These are phyloP conservation scores for Aspergillus panamensis DNA, from an alignment of 495 filamentous ascomycete genomes.

Conservation along the genomic window DNA sequence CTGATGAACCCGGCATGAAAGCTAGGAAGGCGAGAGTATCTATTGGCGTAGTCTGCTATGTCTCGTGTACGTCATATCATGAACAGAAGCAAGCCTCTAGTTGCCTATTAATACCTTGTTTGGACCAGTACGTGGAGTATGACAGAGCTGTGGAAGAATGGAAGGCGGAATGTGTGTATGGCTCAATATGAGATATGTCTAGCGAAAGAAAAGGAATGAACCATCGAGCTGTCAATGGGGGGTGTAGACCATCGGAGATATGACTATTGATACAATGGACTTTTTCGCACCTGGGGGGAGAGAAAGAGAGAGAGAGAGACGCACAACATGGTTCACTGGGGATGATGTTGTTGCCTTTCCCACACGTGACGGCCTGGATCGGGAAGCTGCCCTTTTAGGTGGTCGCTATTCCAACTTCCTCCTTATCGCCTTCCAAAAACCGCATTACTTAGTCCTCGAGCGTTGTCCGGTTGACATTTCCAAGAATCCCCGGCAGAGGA, in stretches of 20 bases:
- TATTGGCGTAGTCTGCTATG: background rate
- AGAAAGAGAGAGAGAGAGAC: background rate
- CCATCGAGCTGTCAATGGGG: background rate
- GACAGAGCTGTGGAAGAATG: background rate
- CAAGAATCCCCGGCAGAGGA: background rate
- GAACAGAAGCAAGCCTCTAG: background rate
- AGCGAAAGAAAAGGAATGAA: slow-evolving; percentile 2
- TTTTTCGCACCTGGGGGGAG: background rate
- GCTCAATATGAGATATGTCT: background rate
- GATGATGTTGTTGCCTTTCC: background rate
- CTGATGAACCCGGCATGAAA: slow-evolving; percentile 1
- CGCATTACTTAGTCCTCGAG: background rate
- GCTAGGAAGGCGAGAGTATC: background rate
- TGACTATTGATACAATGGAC: background rate
- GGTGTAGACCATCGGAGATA: slow-evolving; percentile 1
- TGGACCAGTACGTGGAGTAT: background rate
- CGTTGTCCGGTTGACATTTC: background rate
- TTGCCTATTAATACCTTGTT: background rate
- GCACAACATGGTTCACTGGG: background rate
- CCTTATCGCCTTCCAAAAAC: background rate
- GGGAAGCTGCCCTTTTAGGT: slow-evolving; percentile 5
- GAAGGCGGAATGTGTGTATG: background rate
- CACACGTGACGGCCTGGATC: slow-evolving; percentile 11
- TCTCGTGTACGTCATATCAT: background rate
- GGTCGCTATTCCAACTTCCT: background rate